These are phyloP conservation scores for Podila horticola DNA, from an alignment of 192 early-diverging fungal genomes.

Conservation along the genomic window DNA sequence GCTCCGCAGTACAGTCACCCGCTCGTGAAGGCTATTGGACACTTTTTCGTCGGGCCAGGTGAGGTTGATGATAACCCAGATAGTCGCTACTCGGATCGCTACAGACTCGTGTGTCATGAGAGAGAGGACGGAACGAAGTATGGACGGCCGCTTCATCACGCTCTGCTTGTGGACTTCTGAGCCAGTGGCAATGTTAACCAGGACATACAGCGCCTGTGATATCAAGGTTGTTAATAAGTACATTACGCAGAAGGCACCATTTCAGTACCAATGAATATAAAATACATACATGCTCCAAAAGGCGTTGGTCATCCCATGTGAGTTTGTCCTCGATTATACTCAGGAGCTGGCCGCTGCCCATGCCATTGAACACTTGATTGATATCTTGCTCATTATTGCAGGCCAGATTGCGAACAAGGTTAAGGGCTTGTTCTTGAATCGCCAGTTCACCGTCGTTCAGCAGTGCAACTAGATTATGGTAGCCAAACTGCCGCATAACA, in stretches of 20 bases:
- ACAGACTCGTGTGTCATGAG: constrained; percentile 66
- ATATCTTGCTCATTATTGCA: constrained; percentile 70
- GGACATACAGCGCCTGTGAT: constrained; percentile 70
- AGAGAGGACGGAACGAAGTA: constrained; percentile 59
- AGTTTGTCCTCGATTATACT: constrained; percentile 74
- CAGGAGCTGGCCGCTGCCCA: constrained; percentile 68
- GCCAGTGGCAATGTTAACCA: constrained; percentile 80
- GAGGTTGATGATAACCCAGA: constrained; percentile 82
- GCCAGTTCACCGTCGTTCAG: constrained; percentile 67
- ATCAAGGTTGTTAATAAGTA: background rate
- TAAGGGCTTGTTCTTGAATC: constrained; percentile 82
- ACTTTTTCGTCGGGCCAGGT: constrained; percentile 71
- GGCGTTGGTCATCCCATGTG: constrained; percentile 35
- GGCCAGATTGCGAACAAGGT: constrained; percentile 78
- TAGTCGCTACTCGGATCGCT: constrained; percentile 68
- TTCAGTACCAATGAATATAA: too few relatives aligned
- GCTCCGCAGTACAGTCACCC: constrained; percentile 59
- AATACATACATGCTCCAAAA: constrained; percentile 46
- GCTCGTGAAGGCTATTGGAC: constrained; percentile 44
- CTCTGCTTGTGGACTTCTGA: constrained; percentile 68
- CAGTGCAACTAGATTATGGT: constrained; percentile 65
- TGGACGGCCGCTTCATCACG: constrained; percentile 63
- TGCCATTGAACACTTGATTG: constrained; percentile 73
- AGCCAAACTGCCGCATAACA: constrained; percentile 76
- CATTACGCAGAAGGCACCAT: background rate